phyloP scores from a whole-genome alignment of 2,329 filamentous ascomycete genomes.

The Exophiala sp. region DNA sequence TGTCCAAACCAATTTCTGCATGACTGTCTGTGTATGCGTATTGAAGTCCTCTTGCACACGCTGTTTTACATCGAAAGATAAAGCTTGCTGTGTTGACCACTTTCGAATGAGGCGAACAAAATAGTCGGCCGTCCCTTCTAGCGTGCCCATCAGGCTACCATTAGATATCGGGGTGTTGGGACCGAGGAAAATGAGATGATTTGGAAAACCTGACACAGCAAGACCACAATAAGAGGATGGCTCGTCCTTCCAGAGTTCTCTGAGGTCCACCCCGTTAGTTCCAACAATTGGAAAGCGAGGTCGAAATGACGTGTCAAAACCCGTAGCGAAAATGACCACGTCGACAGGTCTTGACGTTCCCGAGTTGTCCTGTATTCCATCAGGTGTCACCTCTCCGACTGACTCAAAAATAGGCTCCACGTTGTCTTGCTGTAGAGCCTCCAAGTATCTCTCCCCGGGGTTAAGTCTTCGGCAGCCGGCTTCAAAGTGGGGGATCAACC shows the following conservation, averaged over 20 bases:
- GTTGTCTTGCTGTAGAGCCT: slow-evolving; percentile 29
- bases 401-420: slow-evolving; percentile 18
- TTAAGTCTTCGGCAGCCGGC: slow-evolving; percentile 29
- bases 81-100: slow-evolving; percentile 14
- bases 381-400: slow-evolving; percentile 16
- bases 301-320: slow-evolving; percentile 37
- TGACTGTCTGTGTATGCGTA: slow-evolving; percentile 42
- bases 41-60: slow-evolving; percentile 32
- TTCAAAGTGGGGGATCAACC: slow-evolving; percentile 13
- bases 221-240: slow-evolving; percentile 30
- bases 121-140: slow-evolving; percentile 28
- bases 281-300: slow-evolving; percentile 37
- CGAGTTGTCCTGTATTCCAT: background rate
- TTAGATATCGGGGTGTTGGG: slow-evolving; percentile 29
- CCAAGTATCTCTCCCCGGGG: slow-evolving; percentile 15
- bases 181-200: slow-evolving; percentile 33
- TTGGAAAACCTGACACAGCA: slow-evolving; percentile 29
- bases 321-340: slow-evolving; percentile 38
- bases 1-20: slow-evolving; percentile 49
- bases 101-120: slow-evolving; percentile 31
- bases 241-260: slow-evolving; percentile 28
- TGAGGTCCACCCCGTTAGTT: slow-evolving; percentile 26
- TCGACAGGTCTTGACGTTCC: slow-evolving; percentile 25
- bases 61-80: slow-evolving; percentile 17
- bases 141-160: slow-evolving; percentile 25